phyloP scores from a whole-genome alignment of 169 alveolate species.

The Plasmodium vinckei region DNA sequence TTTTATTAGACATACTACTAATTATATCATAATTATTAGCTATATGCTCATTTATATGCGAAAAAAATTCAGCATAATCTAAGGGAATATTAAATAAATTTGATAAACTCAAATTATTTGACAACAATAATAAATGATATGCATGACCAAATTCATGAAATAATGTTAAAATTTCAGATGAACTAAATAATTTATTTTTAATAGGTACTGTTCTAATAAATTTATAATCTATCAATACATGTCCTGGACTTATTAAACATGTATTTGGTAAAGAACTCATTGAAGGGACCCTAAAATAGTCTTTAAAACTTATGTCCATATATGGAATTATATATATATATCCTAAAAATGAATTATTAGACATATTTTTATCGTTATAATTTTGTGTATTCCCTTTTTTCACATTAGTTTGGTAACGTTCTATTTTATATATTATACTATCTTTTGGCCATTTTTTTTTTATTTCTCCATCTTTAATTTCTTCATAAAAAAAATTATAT shows the following conservation, averaged over 20 bases:
- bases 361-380: background rate
- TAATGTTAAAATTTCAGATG: conserved; percentile 49
- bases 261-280: conserved; percentile 46
- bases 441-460: conserved; percentile 23
- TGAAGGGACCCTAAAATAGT: conserved; percentile 40
- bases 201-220: conserved; percentile 46
- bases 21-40: conserved; percentile 47
- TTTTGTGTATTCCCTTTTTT: background rate
- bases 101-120: conserved; percentile 15
- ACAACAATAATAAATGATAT: conserved; percentile 57
- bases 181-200: conserved; percentile 54
- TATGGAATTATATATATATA: conserved; percentile 72
- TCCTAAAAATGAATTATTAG: conserved; percentile 20
- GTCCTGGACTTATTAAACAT: conserved; percentile 38
- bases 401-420: background rate
- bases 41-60: conserved; percentile 67
- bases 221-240: conserved; percentile 41
- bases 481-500: conserved; percentile 45
- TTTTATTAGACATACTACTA: conserved; percentile 31
- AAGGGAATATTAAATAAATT: conserved; percentile 35
- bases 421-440: conserved; percentile 17
- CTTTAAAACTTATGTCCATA: conserved; percentile 27
- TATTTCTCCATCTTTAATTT: background rate
- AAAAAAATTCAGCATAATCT: conserved; percentile 76
- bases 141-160: conserved; percentile 77